These are phyloP conservation scores for Diaporthe ilicicola DNA, from an alignment of 2,329 filamentous ascomycete species.

Conservation along the genomic window DNA sequence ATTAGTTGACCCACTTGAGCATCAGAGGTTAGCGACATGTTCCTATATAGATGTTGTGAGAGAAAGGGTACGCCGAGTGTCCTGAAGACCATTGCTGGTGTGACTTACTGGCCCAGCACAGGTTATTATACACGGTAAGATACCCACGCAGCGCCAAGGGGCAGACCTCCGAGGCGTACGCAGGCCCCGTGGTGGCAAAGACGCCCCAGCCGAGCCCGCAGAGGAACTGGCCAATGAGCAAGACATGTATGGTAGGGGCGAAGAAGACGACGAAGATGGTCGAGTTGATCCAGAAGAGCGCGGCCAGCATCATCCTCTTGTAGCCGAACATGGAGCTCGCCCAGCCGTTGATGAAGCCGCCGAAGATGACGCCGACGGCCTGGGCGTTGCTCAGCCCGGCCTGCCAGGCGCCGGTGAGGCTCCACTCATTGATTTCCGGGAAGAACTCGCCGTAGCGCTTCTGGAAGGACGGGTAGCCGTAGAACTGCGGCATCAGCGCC, in stretches of 20 bases:
- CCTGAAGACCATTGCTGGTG: too few species aligned
- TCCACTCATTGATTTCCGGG: conserved; percentile 37
- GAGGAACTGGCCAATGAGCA: conserved; percentile 45
- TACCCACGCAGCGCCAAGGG: conserved; percentile 44
- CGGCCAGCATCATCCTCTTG: conserved; percentile 46
- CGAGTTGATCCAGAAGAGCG: conserved; percentile 38
- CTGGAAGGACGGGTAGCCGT: conserved; percentile 41
- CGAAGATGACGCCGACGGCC: conserved; percentile 50
- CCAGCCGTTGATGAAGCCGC: conserved; percentile 50
- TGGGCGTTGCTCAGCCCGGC: conserved; percentile 36
- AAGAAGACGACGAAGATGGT: conserved; percentile 51
- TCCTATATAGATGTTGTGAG: too few species aligned
- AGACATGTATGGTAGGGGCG: conserved; percentile 39
- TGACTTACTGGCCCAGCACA: conserved; percentile 24
- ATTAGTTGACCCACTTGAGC: conserved; percentile 47
- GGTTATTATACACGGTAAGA: conserved; percentile 35
- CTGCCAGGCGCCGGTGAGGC: conserved; percentile 52
- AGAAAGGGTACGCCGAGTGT: too few species aligned
- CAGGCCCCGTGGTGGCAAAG: conserved; percentile 44
- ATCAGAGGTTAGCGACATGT: not conserved
- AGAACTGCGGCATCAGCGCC: conserved; percentile 46
- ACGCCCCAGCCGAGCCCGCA: conserved; percentile 45
- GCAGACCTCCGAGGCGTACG: conserved; percentile 48
- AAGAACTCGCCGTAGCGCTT: conserved; percentile 42
- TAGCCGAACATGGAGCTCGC: conserved; percentile 47